Evolutionary conservation across 75 land plant species (phyloP).

Genomic region (Isoetes taiwanensis): DNA sequence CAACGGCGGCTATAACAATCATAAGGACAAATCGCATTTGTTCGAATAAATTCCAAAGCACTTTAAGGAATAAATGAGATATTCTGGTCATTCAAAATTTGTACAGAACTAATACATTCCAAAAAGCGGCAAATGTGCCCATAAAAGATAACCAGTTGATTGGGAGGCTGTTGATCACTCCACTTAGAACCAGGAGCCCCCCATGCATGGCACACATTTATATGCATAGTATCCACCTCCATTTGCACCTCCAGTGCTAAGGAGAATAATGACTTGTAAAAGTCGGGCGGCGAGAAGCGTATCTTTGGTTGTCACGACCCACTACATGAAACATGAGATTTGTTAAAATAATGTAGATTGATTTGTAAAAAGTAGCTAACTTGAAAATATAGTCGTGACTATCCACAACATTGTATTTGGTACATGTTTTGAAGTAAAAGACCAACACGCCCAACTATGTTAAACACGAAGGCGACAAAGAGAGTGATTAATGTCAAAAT

Average conservation of each 20-base stretch:
- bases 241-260: slow-evolving; percentile 69
- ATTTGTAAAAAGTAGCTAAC: too few species aligned
- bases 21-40: slow-evolving; percentile 75
- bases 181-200: slow-evolving; percentile 50
- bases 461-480: too few species aligned
- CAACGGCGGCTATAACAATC: slow-evolving; percentile 58
- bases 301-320: slow-evolving; percentile 74
- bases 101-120: slow-evolving; percentile 59
- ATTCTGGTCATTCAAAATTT: too few species aligned
- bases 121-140: slow-evolving; percentile 54
- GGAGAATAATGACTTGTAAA: slow-evolving; percentile 70
- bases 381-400: too few species aligned
- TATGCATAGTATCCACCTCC: slow-evolving; percentile 69
- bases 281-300: slow-evolving; percentile 59
- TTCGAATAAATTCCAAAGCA: too few species aligned
- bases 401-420: too few species aligned
- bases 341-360: too few species aligned
- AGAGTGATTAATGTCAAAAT: too few species aligned
- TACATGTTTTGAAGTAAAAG: too few species aligned
- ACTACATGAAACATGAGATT: too few species aligned
- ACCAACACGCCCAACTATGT: too few species aligned
- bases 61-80: too few species aligned
- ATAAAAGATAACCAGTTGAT: slow-evolving; percentile 47
- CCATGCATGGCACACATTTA: slow-evolving; percentile 62
- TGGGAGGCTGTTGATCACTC: slow-evolving; percentile 58